Evolutionary conservation across 441 rosid species (phyloP).

Genomic region (Eruca vesicaria): DNA sequence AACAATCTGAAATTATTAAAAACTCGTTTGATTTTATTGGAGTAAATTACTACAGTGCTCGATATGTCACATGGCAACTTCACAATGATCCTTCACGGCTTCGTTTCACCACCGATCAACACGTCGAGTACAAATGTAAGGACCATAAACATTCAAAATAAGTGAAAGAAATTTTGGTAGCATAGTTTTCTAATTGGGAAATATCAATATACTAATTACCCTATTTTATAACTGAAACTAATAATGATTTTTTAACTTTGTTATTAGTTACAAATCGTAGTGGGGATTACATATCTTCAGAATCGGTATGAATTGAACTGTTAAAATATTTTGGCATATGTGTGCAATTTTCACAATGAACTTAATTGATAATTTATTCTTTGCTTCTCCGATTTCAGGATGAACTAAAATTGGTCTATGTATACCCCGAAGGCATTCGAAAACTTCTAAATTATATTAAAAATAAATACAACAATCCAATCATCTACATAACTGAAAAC

Average conservation of each 20-base stretch:
- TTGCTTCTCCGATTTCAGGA: conserved; percentile 14
- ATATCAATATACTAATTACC: not conserved
- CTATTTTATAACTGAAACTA: not conserved
- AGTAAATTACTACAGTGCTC: conserved; percentile 39
- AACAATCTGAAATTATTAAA: conserved; percentile 28
- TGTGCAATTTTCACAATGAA: not conserved
- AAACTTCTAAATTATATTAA: conserved; percentile 26
- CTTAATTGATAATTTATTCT: not conserved
- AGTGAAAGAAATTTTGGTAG: not conserved
- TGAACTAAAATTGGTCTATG: not conserved
- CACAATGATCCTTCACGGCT: not conserved
- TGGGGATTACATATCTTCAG: conserved; percentile 28
- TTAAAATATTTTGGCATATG: not conserved
- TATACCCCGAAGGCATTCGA: conserved; percentile 26
- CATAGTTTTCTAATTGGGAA: not conserved
- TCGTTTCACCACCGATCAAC: conserved; percentile 27
- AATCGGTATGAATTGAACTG: conserved; percentile 9
- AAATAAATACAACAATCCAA: conserved; percentile 32
- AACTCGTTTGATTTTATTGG: conserved; percentile 47
- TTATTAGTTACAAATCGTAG: conserved; percentile 19
- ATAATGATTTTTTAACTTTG: not conserved
- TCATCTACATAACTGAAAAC: conserved; percentile 34
- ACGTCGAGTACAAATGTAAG: conserved; percentile 21
- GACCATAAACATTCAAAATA: not conserved
- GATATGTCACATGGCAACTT: conserved; percentile 22